Evolutionary conservation across 495 filamentous ascomycete genomes (phyloP).

Genomic region (Neohortaea acidophila): DNA sequence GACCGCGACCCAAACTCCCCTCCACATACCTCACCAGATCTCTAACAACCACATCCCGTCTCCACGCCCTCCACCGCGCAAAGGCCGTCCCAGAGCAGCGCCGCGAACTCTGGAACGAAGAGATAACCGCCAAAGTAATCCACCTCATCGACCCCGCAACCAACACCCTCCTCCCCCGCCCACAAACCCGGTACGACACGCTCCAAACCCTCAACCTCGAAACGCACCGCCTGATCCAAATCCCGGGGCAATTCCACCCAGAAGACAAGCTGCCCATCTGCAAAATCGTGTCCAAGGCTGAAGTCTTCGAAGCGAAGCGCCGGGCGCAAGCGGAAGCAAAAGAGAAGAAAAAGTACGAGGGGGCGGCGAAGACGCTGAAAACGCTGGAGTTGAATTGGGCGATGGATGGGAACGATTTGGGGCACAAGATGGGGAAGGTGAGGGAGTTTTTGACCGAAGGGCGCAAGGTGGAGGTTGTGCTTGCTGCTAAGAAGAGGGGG

Average conservation of each 20-base stretch:
- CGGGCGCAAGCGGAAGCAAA: constrained; percentile 27
- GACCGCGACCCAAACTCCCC: background rate
- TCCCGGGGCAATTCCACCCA: too few species aligned
- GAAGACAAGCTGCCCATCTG: constrained; percentile 49
- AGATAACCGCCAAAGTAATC: constrained; percentile 13
- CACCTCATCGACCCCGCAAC: constrained; percentile 18
- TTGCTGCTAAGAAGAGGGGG: constrained; percentile 24
- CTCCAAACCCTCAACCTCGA: constrained; percentile 32
- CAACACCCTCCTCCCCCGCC: constrained; percentile 10
- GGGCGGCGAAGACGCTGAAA: constrained; percentile 32
- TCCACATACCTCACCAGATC: constrained; percentile 4
- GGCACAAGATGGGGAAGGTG: constrained; percentile 21
- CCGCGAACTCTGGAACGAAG: constrained; percentile 14
- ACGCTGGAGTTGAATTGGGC: constrained; percentile 77
- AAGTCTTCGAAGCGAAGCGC: constrained; percentile 22
- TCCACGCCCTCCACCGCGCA: constrained; percentile 3
- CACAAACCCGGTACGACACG: constrained; percentile 38
- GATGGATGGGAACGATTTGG: constrained; percentile 36
- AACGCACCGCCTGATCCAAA: constrained; percentile 20
- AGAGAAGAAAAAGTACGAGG: constrained; percentile 10
- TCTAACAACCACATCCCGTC: constrained; percentile 5
- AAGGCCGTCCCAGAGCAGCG: background rate
- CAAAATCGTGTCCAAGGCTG: constrained; percentile 44
- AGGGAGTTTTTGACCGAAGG: constrained; percentile 24
- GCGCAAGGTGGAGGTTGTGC: constrained; percentile 25